Evolutionary conservation across 116 monocot species (phyloP).

Genomic region (Trichopus zeylanicus): DNA sequence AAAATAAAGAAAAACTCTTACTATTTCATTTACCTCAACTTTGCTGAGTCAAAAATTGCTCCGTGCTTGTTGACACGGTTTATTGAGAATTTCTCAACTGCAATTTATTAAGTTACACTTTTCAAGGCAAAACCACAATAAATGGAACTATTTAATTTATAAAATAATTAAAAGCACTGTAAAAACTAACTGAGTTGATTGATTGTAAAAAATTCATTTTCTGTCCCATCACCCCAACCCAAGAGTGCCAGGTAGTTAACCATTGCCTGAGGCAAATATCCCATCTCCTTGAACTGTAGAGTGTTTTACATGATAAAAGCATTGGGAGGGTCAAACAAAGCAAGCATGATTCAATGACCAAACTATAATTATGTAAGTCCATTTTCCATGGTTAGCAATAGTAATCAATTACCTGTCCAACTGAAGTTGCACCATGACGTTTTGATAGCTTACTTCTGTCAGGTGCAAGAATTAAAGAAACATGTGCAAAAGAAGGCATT

Average conservation of each 20-base stretch:
- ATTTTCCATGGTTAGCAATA: background rate
- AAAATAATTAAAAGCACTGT: background rate
- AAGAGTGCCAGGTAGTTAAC: constrained; percentile 88
- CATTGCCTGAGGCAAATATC: constrained; percentile 95
- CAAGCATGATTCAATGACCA: background rate
- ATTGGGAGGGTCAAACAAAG: background rate
- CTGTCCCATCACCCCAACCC: constrained; percentile 99
- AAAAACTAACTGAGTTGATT: constrained; percentile 72
- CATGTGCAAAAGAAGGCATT: constrained; percentile 97
- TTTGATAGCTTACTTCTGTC: constrained; percentile 98
- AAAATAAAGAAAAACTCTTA: no score
- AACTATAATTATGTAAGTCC: background rate
- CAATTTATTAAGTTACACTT: constrained; percentile 9
- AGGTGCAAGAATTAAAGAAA: constrained; percentile 92
- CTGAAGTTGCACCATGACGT: constrained; percentile 97
- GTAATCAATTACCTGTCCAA: constrained; percentile 67
- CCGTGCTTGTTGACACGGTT: constrained; percentile 93
- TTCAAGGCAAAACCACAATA: background rate
- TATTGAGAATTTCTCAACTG: constrained; percentile 89
- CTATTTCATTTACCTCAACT: constrained; percentile 74
- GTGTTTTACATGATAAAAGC: background rate
- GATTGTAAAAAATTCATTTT: constrained; percentile 95
- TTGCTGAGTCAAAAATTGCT: constrained; percentile 88
- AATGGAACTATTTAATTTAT: background rate
- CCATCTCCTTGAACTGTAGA: constrained; percentile 85